phyloP scores from a whole-genome alignment of 164 flowering plant genomes.

The Euptelea pleiosperma region DNA sequence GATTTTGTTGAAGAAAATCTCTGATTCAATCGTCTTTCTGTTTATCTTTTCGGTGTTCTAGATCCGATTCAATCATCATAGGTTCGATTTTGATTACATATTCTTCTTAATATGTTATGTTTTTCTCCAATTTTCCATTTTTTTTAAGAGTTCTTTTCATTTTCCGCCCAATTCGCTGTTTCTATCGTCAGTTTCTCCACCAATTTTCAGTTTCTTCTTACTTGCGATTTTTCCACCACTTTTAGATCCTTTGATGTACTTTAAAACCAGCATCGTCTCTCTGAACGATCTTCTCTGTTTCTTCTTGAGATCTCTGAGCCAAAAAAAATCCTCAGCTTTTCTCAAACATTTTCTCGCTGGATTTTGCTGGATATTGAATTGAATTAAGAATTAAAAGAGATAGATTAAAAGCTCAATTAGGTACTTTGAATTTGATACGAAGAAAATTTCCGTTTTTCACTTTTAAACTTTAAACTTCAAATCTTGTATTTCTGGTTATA shows the following conservation, averaged over 20 bases:
- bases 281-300: not conserved
- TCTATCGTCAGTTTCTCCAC: not conserved
- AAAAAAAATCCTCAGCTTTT: too few relatives aligned
- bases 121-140: too few relatives aligned
- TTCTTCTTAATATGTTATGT: too few relatives aligned
- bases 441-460: not conserved
- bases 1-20: slow-evolving; percentile 5
- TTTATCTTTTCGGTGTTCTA: not conserved
- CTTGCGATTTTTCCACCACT: too few relatives aligned
- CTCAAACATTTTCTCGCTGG: too few relatives aligned
- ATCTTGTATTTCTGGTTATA: not conserved
- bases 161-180: not conserved
- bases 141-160: not conserved
- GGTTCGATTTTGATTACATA: too few relatives aligned
- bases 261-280: too few relatives aligned
- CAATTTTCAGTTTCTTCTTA: too few relatives aligned
- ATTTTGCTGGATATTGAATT: too few relatives aligned
- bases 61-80: not conserved
- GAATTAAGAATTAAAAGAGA: too few relatives aligned
- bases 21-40: not conserved
- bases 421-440: not conserved
- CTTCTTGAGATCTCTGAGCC: not conserved
- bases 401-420: too few relatives aligned
- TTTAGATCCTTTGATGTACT: too few relatives aligned
- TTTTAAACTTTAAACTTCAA: not conserved